These are phyloP conservation scores for Anastatica hierochuntica DNA, from an alignment of 345 rosid species.

Conservation along the genomic window DNA sequence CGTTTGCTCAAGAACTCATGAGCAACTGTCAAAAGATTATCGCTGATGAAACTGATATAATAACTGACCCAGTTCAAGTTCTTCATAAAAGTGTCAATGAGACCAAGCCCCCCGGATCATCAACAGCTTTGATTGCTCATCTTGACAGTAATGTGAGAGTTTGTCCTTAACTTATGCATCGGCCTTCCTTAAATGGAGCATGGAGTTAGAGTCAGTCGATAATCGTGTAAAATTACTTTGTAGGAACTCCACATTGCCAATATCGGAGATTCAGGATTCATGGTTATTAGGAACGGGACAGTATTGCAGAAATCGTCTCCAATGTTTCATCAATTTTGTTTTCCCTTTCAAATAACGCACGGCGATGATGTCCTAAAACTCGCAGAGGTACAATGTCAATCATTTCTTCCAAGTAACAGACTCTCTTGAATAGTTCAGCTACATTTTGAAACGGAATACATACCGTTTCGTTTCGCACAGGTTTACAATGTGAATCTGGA, in stretches of 20 bases:
- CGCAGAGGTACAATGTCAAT: slow-evolving; percentile 37
- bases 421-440: background rate
- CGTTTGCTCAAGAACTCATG: slow-evolving; percentile 45
- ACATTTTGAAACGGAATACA: background rate
- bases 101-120: slow-evolving; percentile 48
- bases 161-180: slow-evolving; percentile 1
- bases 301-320: slow-evolving; percentile 47
- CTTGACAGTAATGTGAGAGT: slow-evolving; percentile 49
- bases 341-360: slow-evolving; percentile 46
- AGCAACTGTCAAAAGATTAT: slow-evolving; percentile 43
- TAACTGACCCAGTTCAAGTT: slow-evolving; percentile 42
- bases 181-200: background rate
- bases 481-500: slow-evolving; percentile 38
- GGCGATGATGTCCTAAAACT: slow-evolving; percentile 41
- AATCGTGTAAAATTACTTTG: slow-evolving; percentile 3
- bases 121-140: slow-evolving; percentile 58
- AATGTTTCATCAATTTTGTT: slow-evolving; percentile 54
- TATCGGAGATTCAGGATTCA: slow-evolving; percentile 72
- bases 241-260: slow-evolving; percentile 65
- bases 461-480: slow-evolving; percentile 20
- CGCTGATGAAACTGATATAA: slow-evolving; percentile 23
- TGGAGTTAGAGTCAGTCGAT: background rate
- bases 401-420: slow-evolving; percentile 1
- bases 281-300: slow-evolving; percentile 46
- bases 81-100: slow-evolving; percentile 39